A percentile compares a stretch with the other conserved stretches of the same genome.
Conservation (phyloP, 2,329 filamentous ascomycete genomes). For the Ramularia collo-cygni region DNA sequence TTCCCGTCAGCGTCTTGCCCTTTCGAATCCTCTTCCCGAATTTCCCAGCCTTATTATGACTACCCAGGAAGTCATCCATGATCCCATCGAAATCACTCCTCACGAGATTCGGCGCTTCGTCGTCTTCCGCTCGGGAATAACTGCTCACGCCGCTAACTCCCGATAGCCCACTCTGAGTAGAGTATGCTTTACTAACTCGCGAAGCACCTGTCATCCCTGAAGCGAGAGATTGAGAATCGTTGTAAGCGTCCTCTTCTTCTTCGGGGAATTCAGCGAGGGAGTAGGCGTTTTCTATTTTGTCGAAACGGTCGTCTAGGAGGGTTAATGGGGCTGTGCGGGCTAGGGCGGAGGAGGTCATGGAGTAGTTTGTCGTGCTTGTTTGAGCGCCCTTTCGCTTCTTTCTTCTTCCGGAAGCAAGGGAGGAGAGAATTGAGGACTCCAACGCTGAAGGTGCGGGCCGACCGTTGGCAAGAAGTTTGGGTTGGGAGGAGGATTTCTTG, state of each 20-base stretch:
- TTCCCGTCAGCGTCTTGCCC: constrained; percentile 73
- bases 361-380: constrained; percentile 80
- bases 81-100: constrained; percentile 79
- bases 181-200: constrained; percentile 34
- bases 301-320: constrained; percentile 82
- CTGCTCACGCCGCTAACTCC: constrained; percentile 32
- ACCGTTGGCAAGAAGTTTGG: constrained; percentile 20
- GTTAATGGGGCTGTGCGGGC: constrained; percentile 81
- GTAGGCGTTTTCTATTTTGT: constrained; percentile 79
- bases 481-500: constrained; percentile 33
- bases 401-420: constrained; percentile 65
- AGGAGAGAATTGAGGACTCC: constrained; percentile 64
- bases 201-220: constrained; percentile 48
- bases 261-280: constrained; percentile 37
- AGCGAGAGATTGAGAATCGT: constrained; percentile 39
- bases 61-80: constrained; percentile 85
- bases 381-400: constrained; percentile 96
- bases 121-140: constrained; percentile 29
- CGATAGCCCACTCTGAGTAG: constrained; percentile 31
- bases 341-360: constrained; percentile 84
- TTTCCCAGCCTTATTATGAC: constrained; percentile 64
- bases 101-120: constrained; percentile 46
- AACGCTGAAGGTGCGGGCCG: constrained; percentile 51
- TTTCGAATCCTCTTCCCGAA: constrained; percentile 55
- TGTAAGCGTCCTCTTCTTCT: constrained; percentile 24